A percentile compares a stretch with the other conserved stretches of the same genome.
phyloP scores from a whole-genome alignment of 2,329 filamentous ascomycete species.

The Purpureocillium takamizusanense region DNA sequence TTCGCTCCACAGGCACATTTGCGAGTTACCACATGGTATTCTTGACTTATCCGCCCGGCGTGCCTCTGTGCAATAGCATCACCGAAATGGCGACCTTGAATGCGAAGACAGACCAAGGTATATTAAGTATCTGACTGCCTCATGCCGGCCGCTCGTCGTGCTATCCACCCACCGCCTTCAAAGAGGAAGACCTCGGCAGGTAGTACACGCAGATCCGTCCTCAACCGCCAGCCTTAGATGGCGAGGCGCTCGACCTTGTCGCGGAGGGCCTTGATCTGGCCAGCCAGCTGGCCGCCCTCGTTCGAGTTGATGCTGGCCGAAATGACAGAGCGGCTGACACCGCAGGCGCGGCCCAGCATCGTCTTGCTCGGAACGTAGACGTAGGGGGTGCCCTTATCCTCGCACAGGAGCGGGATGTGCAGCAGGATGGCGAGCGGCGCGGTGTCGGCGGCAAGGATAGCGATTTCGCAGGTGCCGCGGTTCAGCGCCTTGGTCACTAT shows the following conservation, averaged over 20 bases:
- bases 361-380: conserved; percentile 71
- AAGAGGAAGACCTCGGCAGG: too few relatives aligned
- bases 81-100: too few relatives aligned
- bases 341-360: conserved; percentile 79
- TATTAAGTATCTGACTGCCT: too few relatives aligned
- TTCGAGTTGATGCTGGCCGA: conserved; percentile 84
- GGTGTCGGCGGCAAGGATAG: conserved; percentile 84
- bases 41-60: too few relatives aligned
- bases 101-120: too few relatives aligned
- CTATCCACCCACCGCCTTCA: too few relatives aligned
- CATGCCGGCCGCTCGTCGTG: too few relatives aligned
- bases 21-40: too few relatives aligned
- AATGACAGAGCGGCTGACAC: conserved; percentile 83
- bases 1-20: too few relatives aligned
- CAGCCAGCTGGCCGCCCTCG: conserved; percentile 78
- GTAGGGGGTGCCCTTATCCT: conserved; percentile 63
- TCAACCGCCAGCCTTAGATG: conserved; percentile 51
- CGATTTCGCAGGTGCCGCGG: conserved; percentile 81
- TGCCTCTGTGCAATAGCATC: too few relatives aligned
- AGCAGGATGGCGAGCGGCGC: conserved; percentile 79
- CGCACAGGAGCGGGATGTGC: conserved; percentile 79
- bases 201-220: too few relatives aligned
- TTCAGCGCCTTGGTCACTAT: conserved; percentile 73
- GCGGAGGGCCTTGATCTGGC: conserved; percentile 81
- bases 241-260: conserved; percentile 94